Base-by-base conservation (phyloP, 306 rosid species). In the Benincasa hispida region DNA sequence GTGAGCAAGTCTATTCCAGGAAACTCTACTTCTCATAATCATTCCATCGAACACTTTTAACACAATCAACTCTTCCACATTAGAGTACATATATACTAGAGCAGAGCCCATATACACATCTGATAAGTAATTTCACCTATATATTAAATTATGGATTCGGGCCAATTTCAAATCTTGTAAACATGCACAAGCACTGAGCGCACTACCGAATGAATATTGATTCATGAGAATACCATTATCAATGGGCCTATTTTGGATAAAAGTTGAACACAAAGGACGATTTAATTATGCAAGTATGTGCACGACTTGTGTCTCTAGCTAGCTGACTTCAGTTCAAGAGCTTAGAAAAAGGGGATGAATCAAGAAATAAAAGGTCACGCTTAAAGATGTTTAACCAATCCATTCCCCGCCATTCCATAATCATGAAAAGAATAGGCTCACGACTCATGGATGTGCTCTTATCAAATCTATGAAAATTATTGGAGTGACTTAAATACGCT, bases 141-240 rank as follows among this genome's bases (percentile, higher is more conserved):
- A 59, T 58, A 76, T 19, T 22, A 76, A 76, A 45, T 42, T 22
- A 2, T 58, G 79, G 42, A 76, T 76, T 76, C 60, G 79, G 37
- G 72, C 79, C 27, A 27, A 39, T 76, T 60, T 42, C 72, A 60
- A 76, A 76, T 76, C 55, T 76, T 60, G 65, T 24, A 76, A 60
- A 22, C 72, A 72, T 45, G 79, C 79, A 45, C 79, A 59, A 58
- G 79, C 79, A 76, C 79, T 76, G 10, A 76, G 79, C 22, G 72
- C 70, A 50, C 72, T 76, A 76, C 79, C 79, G 7, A 76, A 76
- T 42, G 79, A 76, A 58, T 58, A 76, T 59, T 76, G 58, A 59
- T 76, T 76, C 10, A 58, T 17, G 27, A 59, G 27, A 37, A 59
- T 59, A 27, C 53, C 70, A 42, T 27, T 72, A 76, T 76, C 79